A percentile compares a stretch with the other conserved stretches of the same genome.
phyloP scores from a whole-genome alignment of 495 filamentous ascomycete genomes.

The Sabuloglossum arenarium region DNA sequence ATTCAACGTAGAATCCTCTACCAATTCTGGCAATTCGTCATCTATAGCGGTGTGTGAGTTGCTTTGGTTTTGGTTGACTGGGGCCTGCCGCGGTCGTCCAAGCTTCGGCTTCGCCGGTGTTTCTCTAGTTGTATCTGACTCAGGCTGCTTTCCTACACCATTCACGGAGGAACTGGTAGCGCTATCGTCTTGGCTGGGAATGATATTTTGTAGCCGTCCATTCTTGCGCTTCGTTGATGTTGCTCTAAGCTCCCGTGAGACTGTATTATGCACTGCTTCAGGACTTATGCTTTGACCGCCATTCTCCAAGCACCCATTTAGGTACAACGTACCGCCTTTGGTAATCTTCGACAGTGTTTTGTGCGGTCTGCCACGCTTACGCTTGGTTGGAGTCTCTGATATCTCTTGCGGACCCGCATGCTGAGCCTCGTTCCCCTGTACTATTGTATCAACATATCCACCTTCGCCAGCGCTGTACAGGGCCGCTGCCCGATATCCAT shows the following conservation, averaged over 20 bases:
- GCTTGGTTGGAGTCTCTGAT: not conserved
- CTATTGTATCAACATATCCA: not conserved
- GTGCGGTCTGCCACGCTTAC: not conserved
- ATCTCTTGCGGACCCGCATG: not conserved
- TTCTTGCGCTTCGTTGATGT: too few species aligned
- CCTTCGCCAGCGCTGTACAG: not conserved
- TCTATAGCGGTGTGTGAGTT: not conserved
- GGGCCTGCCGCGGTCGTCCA: slow-evolving; percentile 2
- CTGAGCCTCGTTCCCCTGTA: not conserved
- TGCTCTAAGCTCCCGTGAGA: too few species aligned
- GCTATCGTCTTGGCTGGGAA: too few species aligned
- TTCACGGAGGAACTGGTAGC: not conserved
- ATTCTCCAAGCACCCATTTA: not conserved
- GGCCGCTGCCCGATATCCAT: not conserved
- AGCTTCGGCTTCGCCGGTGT: slow-evolving; percentile 3
- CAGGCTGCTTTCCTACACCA: not conserved
- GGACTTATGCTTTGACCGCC: not conserved
- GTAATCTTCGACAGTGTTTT: not conserved
- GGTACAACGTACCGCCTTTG: not conserved
- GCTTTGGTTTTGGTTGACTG: not conserved
- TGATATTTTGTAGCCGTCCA: too few species aligned
- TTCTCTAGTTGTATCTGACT: not conserved
- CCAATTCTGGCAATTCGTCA: not conserved
- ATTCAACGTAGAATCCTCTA: not conserved
- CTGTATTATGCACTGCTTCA: not conserved